phyloP scores from a whole-genome alignment of 2,329 filamentous ascomycete genomes.

The Fusarium siculi region DNA sequence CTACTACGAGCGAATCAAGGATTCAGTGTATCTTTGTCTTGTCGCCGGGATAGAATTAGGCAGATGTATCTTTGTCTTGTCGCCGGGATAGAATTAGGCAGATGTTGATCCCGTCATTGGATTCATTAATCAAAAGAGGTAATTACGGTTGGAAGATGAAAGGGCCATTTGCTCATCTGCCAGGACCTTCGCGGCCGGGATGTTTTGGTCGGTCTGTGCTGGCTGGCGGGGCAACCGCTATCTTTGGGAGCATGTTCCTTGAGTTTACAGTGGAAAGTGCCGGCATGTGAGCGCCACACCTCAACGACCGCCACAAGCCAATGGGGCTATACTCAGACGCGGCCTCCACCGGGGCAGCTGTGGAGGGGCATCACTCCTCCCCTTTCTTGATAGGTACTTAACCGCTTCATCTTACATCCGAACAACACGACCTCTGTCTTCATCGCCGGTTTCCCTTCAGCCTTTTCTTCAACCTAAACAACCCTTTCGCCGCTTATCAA shows the following conservation, averaged over 20 bases:
- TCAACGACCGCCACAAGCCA: conserved; percentile 47
- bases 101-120: conserved; percentile 24
- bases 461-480: conserved; percentile 16
- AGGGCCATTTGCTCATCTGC: conserved; percentile 14
- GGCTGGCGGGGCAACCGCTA: conserved; percentile 47
- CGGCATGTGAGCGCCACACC: conserved; percentile 35
- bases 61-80: conserved; percentile 12
- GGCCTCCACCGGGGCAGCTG: conserved; percentile 44
- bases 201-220: conserved; percentile 39
- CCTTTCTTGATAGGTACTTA: conserved; percentile 50
- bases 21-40: conserved; percentile 13
- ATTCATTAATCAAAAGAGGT: conserved; percentile 27
- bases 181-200: conserved; percentile 15
- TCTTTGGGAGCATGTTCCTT: not conserved
- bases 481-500: conserved; percentile 43
- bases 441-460: conserved; percentile 37
- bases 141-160: conserved; percentile 35
- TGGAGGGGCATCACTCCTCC: conserved; percentile 53
- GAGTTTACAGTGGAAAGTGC: conserved; percentile 21
- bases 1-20: conserved; percentile 17
- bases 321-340: conserved; percentile 34
- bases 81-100: conserved; percentile 12
- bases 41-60: conserved; percentile 12
- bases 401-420: conserved; percentile 48
- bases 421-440: conserved; percentile 49